Percentiles rank a stretch among this genome's conserved stretches.
Evolutionary conservation across 306 rosid genomes (phyloP).

Genomic region (Cicer judaicum): DNA sequence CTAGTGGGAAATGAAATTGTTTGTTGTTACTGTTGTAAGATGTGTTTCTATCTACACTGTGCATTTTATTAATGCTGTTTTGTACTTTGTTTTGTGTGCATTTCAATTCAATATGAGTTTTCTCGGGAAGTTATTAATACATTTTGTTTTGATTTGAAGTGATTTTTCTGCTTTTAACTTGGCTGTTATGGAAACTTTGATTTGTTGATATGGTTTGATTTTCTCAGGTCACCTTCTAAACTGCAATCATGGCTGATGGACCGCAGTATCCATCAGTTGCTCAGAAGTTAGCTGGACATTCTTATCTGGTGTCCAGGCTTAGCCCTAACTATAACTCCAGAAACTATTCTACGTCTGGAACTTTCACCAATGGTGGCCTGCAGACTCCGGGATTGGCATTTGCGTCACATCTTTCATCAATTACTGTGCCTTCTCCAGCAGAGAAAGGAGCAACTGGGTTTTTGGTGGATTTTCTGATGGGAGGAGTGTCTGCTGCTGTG

Average conservation of each 20-base stretch:
- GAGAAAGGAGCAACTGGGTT: conserved; percentile 71
- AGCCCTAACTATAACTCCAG: conserved; percentile 50
- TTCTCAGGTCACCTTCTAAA: conserved; percentile 57
- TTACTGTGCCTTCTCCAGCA: conserved; percentile 65
- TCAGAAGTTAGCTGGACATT: conserved; percentile 76
- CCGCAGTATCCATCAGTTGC: conserved; percentile 64
- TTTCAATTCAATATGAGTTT: neutral
- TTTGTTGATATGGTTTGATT: conserved; percentile 18
- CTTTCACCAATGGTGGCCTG: conserved; percentile 53
- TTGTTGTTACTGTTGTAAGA: neutral
- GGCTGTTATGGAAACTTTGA: conserved; percentile 5
- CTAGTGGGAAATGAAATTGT: neutral
- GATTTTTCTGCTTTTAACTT: neutral
- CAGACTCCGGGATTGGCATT: conserved; percentile 56
- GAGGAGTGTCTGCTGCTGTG: conserved; percentile 95
- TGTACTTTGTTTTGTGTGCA: neutral
- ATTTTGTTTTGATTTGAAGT: neutral
- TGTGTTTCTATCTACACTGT: neutral
- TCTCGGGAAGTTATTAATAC: neutral
- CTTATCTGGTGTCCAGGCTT: conserved; percentile 69
- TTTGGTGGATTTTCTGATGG: conserved; percentile 79
- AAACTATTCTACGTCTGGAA: conserved; percentile 44
- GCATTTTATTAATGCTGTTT: conserved; percentile 3
- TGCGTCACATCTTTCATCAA: conserved; percentile 42
- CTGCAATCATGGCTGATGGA: conserved; percentile 73